Evolutionary conservation across 2,329 filamentous ascomycete species (phyloP).

Genomic region (Hypoxylon sp.): DNA sequence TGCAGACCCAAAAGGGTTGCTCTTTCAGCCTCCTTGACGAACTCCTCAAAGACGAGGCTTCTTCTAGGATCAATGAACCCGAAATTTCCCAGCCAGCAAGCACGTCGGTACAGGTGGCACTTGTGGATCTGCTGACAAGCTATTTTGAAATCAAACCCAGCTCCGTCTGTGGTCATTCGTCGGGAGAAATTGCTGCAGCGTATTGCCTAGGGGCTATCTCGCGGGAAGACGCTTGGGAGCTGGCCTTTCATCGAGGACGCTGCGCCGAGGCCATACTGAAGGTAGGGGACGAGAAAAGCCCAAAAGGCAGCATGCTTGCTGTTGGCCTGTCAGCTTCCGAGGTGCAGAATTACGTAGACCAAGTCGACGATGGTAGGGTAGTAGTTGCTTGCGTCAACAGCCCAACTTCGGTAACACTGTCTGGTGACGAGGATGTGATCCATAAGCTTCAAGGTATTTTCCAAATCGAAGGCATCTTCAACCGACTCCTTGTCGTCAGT

Average conservation of each 20-base stretch:
- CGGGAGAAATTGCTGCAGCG: slow-evolving; percentile 54
- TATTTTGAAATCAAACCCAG: slow-evolving; percentile 47
- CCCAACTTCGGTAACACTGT: slow-evolving; percentile 46
- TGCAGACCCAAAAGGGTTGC: slow-evolving; percentile 44
- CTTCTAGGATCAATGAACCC: slow-evolving; percentile 33
- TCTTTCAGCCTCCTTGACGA: slow-evolving; percentile 49
- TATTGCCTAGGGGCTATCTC: slow-evolving; percentile 43
- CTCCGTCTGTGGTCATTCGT: slow-evolving; percentile 55
- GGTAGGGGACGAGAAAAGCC: neutral
- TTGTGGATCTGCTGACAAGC: slow-evolving; percentile 51
- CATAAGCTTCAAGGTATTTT: slow-evolving; percentile 35
- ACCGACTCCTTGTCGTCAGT: slow-evolving; percentile 39
- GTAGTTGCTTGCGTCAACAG: slow-evolving; percentile 49
- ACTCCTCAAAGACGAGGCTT: slow-evolving; percentile 29
- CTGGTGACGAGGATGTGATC: slow-evolving; percentile 45
- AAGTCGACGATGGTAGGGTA: slow-evolving; percentile 21
- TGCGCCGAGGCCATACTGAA: slow-evolving; percentile 32
- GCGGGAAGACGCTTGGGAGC: slow-evolving; percentile 46
- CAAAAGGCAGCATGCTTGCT: slow-evolving; percentile 46
- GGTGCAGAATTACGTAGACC: slow-evolving; percentile 36
- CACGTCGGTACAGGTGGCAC: slow-evolving; percentile 41
- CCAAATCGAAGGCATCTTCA: slow-evolving; percentile 40
- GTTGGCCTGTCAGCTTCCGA: slow-evolving; percentile 39
- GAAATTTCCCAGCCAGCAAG: slow-evolving; percentile 42
- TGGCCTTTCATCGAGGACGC: slow-evolving; percentile 47